Percentiles rank a stretch among this genome's conserved stretches.
These are phyloP conservation scores for Wickerhamia fluorescens DNA, from an alignment of 805 yeast species.

Conservation along the genomic window DNA sequence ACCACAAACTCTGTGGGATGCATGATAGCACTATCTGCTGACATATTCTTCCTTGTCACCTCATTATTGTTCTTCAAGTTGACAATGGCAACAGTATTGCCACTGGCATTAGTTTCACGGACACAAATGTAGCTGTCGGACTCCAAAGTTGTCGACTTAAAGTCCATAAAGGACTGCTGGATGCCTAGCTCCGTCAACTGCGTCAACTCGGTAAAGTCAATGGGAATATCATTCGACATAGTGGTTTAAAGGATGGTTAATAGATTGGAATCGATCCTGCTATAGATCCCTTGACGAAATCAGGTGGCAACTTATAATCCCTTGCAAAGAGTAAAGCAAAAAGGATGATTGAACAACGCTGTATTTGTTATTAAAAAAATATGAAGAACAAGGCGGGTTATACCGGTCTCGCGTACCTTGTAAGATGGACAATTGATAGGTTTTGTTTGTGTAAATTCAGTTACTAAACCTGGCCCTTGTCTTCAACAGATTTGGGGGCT, in stretches of 20 bases:
- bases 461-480: too few relatives aligned
- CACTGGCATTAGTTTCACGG: conserved; percentile 53
- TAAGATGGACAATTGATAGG: too few relatives aligned
- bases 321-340: too few relatives aligned
- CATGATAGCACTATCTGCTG: conserved; percentile 96
- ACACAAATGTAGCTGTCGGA: conserved; percentile 86
- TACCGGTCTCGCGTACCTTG: too few relatives aligned
- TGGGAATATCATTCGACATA: conserved; percentile 63
- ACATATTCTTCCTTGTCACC: conserved; percentile 85
- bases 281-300: too few relatives aligned
- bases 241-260: conserved; percentile 1
- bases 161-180: conserved; percentile 77
- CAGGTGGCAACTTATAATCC: too few relatives aligned
- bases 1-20: conserved; percentile 86
- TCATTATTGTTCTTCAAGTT: conserved; percentile 74
- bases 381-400: too few relatives aligned
- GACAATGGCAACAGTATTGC: conserved; percentile 91
- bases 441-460: too few relatives aligned
- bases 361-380: too few relatives aligned
- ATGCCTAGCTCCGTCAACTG: conserved; percentile 84
- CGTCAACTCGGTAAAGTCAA: conserved; percentile 92
- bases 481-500: too few relatives aligned
- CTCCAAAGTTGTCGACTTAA: conserved; percentile 90
- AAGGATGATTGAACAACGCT: too few relatives aligned
- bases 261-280: conserved; percentile 3